phyloP scores from a whole-genome alignment of 768 basidiomycete genomes.

The Tricholoma matsutake region DNA sequence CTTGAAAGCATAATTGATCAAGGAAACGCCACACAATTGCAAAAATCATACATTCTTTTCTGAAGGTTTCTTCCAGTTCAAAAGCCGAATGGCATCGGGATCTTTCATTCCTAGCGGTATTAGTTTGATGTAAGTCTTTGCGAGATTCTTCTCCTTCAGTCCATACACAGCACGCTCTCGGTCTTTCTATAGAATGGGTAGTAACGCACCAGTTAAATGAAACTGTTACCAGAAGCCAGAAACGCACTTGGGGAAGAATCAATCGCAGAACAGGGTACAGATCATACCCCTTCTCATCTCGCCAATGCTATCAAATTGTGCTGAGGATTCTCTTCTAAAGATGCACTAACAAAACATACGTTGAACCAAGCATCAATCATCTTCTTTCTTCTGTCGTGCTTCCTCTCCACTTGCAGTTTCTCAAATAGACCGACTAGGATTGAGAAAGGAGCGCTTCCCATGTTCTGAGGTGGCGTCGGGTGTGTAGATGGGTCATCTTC shows the following conservation, averaged over 20 bases:
- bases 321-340: slow-evolving; percentile 6
- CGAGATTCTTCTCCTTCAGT: slow-evolving; percentile 91
- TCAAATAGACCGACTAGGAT: slow-evolving; percentile 72
- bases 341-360: slow-evolving; percentile 42
- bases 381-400: slow-evolving; percentile 69
- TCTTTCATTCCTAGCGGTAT: slow-evolving; percentile 81
- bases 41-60: slow-evolving; percentile 49
- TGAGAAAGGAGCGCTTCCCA: slow-evolving; percentile 65
- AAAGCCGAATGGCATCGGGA: slow-evolving; percentile 74
- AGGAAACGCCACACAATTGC: background rate
- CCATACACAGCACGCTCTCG: slow-evolving; percentile 90
- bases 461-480: slow-evolving; percentile 60
- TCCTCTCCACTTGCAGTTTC: slow-evolving; percentile 67
- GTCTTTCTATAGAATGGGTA: slow-evolving; percentile 68
- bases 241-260: slow-evolving; percentile 79
- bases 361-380: slow-evolving; percentile 77
- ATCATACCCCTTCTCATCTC: slow-evolving; percentile 80
- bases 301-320: slow-evolving; percentile 63
- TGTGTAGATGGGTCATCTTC: slow-evolving; percentile 35
- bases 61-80: slow-evolving; percentile 88
- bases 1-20: slow-evolving; percentile 31
- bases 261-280: slow-evolving; percentile 88
- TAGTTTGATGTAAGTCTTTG: slow-evolving; percentile 88
- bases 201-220: background rate
- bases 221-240: background rate